A percentile compares a stretch with the other conserved stretches of the same genome.
Conservation (phyloP, 306 rosid genomes). For the Glycyrrhiza uralensis region DNA sequence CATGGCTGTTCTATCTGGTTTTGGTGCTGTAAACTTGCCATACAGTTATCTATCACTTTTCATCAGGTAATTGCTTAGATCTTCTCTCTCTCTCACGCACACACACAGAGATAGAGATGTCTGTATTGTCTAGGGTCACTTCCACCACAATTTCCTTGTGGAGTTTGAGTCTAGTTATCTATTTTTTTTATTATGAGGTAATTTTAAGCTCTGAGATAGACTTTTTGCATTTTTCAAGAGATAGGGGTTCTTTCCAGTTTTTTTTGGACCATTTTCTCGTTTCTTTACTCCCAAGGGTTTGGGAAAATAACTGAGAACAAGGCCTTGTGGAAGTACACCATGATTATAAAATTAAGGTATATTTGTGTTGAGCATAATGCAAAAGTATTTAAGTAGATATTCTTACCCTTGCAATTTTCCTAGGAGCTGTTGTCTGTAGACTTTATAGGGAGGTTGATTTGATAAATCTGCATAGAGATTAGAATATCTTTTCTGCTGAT, state of each 20-base stretch:
- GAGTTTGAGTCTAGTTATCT: background rate
- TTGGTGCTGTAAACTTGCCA: slow-evolving; percentile 95
- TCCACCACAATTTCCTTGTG: background rate
- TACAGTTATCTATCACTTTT: slow-evolving; percentile 91
- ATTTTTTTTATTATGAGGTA: background rate
- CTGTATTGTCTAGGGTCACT: background rate
- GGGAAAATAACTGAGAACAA: background rate
- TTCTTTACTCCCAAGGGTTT: background rate
- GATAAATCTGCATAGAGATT: background rate
- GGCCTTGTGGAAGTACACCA: background rate
- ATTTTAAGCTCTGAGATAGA: background rate
- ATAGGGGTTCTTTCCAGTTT: background rate
- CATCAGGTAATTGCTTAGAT: slow-evolving; percentile 46
- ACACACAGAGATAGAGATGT: background rate
- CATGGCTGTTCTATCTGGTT: slow-evolving; percentile 94
- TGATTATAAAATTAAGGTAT: background rate
- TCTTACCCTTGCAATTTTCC: background rate
- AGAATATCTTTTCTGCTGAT: background rate
- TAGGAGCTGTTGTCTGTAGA: background rate
- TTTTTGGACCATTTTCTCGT: background rate
- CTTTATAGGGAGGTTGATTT: background rate
- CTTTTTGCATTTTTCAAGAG: background rate
- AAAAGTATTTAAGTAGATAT: background rate
- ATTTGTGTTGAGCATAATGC: background rate
- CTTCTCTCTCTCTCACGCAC: background rate